Conservation (phyloP, 2,329 filamentous ascomycete species). For the Pseudodiploospora longispora region DNA sequence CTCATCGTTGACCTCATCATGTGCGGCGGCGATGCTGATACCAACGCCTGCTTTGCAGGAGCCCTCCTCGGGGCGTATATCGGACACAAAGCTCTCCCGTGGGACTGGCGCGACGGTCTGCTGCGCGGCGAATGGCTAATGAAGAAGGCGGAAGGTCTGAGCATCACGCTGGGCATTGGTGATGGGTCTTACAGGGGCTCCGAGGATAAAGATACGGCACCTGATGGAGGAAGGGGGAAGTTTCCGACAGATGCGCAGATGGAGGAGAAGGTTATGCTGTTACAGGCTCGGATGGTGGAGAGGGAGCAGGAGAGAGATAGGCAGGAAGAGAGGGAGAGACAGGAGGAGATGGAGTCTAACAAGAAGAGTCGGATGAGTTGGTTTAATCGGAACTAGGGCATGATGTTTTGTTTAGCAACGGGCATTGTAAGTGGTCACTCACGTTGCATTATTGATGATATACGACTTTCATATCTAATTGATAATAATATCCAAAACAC, state of each 20-base stretch:
- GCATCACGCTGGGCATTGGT: conserved; percentile 28
- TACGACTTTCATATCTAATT: too few relatives aligned
- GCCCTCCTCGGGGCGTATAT: conserved; percentile 40
- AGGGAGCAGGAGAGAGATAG: conserved; percentile 19
- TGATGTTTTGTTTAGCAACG: background rate
- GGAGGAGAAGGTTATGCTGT: conserved; percentile 24
- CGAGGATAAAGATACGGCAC: conserved; percentile 30
- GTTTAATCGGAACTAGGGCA: background rate
- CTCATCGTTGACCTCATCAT: conserved; percentile 41
- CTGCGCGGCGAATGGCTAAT: conserved; percentile 36
- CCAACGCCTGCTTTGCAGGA: conserved; percentile 45
- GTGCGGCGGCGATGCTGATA: conserved; percentile 46
- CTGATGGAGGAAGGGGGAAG: conserved; percentile 33
- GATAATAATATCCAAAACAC: too few relatives aligned
- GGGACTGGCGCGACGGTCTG: conserved; percentile 41
- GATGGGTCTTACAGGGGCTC: conserved; percentile 24
- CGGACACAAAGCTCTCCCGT: conserved; percentile 37
- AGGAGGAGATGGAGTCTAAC: conserved; percentile 15
- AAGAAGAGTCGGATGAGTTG: conserved; percentile 4
- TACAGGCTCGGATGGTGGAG: conserved; percentile 23
- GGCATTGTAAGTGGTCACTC: too few relatives aligned
- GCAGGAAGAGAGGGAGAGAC: conserved; percentile 14
- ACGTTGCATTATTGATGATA: too few relatives aligned
- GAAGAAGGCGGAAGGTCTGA: conserved; percentile 33
- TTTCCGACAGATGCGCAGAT: conserved; percentile 27